Percentiles rank a stretch among this genome's conserved stretches.
phyloP scores from a whole-genome alignment of 768 basidiomycete genomes.

The Saitozyma podzolica region DNA sequence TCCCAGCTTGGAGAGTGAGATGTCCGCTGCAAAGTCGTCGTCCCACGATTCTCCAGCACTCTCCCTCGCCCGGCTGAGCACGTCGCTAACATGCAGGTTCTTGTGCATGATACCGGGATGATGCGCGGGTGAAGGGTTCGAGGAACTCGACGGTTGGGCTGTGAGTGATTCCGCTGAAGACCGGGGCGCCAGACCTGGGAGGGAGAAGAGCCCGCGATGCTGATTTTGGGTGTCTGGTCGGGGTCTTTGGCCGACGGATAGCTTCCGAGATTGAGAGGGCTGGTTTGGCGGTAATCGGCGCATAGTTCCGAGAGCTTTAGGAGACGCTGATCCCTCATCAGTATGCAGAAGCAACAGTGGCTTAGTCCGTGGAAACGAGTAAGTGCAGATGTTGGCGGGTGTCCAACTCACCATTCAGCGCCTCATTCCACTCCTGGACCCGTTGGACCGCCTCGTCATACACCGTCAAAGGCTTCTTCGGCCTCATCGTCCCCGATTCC shows the following conservation, averaged over 20 bases:
- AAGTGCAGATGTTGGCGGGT: too few species aligned
- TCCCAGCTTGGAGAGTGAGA: constrained; percentile 81
- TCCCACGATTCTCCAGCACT: constrained; percentile 83
- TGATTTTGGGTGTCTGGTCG: background rate
- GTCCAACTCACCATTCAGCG: constrained; percentile 71
- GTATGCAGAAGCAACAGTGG: background rate
- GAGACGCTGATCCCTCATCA: constrained; percentile 45
- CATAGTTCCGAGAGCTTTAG: constrained; percentile 44
- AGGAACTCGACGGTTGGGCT: constrained; percentile 25
- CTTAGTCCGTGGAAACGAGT: too few species aligned
- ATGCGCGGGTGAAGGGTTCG: constrained; percentile 12
- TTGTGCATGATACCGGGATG: constrained; percentile 56
- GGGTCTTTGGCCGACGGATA: too few species aligned
- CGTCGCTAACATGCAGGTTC: constrained; percentile 54
- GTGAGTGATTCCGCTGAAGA: constrained; percentile 41
- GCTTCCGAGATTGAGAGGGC: constrained; percentile 2
- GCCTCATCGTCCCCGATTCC: constrained; percentile 53
- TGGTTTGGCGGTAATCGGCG: constrained; percentile 17
- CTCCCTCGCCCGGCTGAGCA: constrained; percentile 36
- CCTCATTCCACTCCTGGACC: constrained; percentile 99
- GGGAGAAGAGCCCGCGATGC: constrained; percentile 1
- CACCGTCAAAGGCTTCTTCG: constrained; percentile 58
- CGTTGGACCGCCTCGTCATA: constrained; percentile 91
- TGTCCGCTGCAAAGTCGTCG: constrained; percentile 93
- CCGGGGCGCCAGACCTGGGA: constrained; percentile 22